Evolutionary conservation across 345 rosid species (phyloP).

Genomic region (Linum lewisii): DNA sequence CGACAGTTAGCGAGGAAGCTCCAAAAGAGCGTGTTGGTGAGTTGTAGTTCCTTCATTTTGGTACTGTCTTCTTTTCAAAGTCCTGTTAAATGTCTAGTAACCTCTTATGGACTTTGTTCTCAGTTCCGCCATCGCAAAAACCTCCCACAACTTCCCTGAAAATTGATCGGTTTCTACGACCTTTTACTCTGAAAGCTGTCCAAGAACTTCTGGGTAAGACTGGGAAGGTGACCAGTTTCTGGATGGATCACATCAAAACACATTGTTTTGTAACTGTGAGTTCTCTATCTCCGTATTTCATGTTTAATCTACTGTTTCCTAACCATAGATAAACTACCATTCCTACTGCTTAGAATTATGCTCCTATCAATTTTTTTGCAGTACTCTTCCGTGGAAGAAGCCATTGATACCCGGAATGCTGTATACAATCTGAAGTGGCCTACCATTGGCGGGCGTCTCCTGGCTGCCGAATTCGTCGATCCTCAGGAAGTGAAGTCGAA

Average conservation of each 20-base stretch:
- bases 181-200: conserved; percentile 93
- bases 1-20: conserved; percentile 49
- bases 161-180: conserved; percentile 85
- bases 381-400: conserved; percentile 87
- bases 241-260: conserved; percentile 98
- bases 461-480: conserved; percentile 80
- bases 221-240: conserved; percentile 64
- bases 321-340: too few species aligned
- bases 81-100: conserved; percentile 1
- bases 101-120: conserved; percentile 8
- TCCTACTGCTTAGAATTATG: too few species aligned
- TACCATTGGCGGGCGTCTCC: conserved; percentile 77
- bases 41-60: conserved; percentile 15
- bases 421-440: conserved; percentile 95
- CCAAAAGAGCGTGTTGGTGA: conserved; percentile 85
- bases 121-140: conserved; percentile 90
- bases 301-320: too few species aligned
- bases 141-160: conserved; percentile 73
- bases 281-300: background rate
- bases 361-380: conserved; percentile 27
- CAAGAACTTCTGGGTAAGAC: conserved; percentile 91
- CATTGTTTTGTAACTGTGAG: conserved; percentile 93
- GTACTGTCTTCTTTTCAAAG: background rate
- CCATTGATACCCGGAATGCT: conserved; percentile 74
- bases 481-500: conserved; percentile 65